phyloP scores from a whole-genome alignment of 1,139 yeast species.

The Eremothecium gossypii region DNA sequence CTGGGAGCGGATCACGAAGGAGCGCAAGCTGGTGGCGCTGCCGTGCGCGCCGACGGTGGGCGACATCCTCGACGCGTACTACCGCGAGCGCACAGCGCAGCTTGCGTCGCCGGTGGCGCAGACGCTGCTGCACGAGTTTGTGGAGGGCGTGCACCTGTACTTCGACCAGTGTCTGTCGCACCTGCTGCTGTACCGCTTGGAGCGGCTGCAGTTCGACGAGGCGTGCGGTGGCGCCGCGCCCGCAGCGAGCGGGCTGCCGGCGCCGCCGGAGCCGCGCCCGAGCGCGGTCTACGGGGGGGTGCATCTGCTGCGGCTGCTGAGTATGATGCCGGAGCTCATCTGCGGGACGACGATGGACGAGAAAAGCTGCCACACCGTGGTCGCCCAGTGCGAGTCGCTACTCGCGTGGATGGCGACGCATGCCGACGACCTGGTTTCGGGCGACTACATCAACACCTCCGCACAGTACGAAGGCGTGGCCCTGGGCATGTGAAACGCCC shows the following conservation, averaged over 20 bases:
- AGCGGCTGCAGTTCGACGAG: slow-evolving; percentile 69
- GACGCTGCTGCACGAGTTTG: slow-evolving; percentile 51
- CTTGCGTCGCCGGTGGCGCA: slow-evolving; percentile 39
- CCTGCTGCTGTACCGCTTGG: slow-evolving; percentile 70
- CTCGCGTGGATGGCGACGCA: slow-evolving; percentile 22
- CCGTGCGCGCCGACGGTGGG: slow-evolving; percentile 49
- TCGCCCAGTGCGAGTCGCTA: slow-evolving; percentile 22
- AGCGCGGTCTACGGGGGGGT: slow-evolving; percentile 64
- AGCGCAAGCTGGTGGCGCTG: slow-evolving; percentile 54
- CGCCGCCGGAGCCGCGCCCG: slow-evolving; percentile 30
- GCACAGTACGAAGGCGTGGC: slow-evolving; percentile 31
- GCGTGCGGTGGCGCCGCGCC: slow-evolving; percentile 20
- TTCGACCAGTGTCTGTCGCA: slow-evolving; percentile 70
- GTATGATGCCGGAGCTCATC: slow-evolving; percentile 71
- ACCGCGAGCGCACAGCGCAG: slow-evolving; percentile 16
- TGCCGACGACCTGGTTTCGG: slow-evolving; percentile 12
- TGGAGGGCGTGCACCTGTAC: slow-evolving; percentile 61
- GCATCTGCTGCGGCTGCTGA: slow-evolving; percentile 64
- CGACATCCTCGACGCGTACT: slow-evolving; percentile 43
- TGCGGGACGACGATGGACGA: slow-evolving; percentile 76
- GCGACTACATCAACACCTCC: slow-evolving; percentile 25
- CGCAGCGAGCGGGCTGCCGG: neutral
- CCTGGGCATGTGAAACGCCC: slow-evolving; percentile 19
- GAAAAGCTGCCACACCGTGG: slow-evolving; percentile 37
- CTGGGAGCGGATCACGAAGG: slow-evolving; percentile 85